Conservation (phyloP, 2,329 filamentous ascomycete genomes). For the Colletotrichum phormii region DNA sequence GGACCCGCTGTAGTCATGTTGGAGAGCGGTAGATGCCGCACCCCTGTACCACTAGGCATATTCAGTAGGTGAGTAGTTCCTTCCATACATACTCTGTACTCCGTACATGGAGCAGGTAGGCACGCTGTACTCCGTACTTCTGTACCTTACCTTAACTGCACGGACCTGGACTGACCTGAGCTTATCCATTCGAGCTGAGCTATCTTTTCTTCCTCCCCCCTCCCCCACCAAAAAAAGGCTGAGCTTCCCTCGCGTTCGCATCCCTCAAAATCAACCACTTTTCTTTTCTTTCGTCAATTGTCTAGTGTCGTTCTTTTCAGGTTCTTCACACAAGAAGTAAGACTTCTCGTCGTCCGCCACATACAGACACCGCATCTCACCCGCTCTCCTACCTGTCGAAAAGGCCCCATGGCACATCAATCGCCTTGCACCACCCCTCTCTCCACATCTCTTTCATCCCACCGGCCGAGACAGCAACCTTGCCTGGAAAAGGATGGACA, state of each 20-base stretch:
- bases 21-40: not conserved
- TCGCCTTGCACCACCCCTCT: not conserved
- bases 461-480: not conserved
- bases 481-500: not conserved
- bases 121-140: too few relatives aligned
- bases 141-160: too few relatives aligned
- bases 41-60: not conserved
- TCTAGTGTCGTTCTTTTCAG: not conserved
- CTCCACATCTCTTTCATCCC: not conserved
- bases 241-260: slow-evolving; percentile 2
- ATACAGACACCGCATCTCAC: not conserved
- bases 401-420: not conserved
- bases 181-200: not conserved
- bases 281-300: not conserved
- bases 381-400: not conserved
- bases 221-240: slow-evolving; percentile 20
- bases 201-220: not conserved
- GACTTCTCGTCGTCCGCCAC: not conserved
- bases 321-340: not conserved
- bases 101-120: not conserved
- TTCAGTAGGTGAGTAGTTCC: not conserved
- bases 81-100: not conserved
- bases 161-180: not conserved
- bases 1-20: not conserved
- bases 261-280: not conserved